Percentiles rank a stretch among this genome's conserved stretches.
phyloP scores from a whole-genome alignment of 768 basidiomycete species.

The Agrocybe pediades region DNA sequence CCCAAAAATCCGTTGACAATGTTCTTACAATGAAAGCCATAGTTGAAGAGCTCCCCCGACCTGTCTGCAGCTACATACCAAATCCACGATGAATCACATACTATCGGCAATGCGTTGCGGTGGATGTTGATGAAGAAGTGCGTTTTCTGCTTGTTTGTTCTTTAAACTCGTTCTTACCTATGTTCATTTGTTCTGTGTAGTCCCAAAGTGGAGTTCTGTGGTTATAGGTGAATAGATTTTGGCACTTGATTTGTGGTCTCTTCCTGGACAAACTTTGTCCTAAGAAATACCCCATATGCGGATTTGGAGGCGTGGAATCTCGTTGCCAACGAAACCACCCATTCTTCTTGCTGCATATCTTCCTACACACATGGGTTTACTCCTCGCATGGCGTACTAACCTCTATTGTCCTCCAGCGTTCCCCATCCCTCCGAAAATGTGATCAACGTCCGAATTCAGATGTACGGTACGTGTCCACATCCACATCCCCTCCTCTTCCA shows the following conservation, averaged over 20 bases:
- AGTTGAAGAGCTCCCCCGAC: constrained; percentile 88
- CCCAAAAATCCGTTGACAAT: constrained; percentile 15
- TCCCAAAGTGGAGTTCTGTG: constrained; percentile 97
- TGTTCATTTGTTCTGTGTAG: constrained; percentile 38
- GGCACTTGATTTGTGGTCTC: neutral
- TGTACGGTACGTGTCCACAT: constrained; percentile 81
- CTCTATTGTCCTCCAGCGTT: constrained; percentile 44
- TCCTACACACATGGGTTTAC: too few relatives aligned
- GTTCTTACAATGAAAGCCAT: constrained; percentile 20
- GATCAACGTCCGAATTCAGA: constrained; percentile 97
- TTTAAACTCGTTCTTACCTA: constrained; percentile 3
- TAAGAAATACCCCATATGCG: too few relatives aligned
- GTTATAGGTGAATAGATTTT: constrained; percentile 73
- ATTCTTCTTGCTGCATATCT: too few relatives aligned
- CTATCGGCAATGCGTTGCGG: constrained; percentile 89
- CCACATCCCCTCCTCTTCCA: constrained; percentile 1
- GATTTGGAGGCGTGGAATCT: too few relatives aligned
- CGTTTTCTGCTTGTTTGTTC: constrained; percentile 20
- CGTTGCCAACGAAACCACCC: too few relatives aligned
- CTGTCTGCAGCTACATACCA: constrained; percentile 90
- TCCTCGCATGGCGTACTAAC: neutral
- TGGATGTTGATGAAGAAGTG: constrained; percentile 99
- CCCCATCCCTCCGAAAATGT: constrained; percentile 98
- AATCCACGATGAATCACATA: constrained; percentile 93
- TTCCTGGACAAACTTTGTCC: neutral